Evolutionary conservation across 225 moss, liverwort and hornwort species (phyloP), one percentile per base, ranked within the genome.

Genomic region (Climacium dendroides): DNA sequence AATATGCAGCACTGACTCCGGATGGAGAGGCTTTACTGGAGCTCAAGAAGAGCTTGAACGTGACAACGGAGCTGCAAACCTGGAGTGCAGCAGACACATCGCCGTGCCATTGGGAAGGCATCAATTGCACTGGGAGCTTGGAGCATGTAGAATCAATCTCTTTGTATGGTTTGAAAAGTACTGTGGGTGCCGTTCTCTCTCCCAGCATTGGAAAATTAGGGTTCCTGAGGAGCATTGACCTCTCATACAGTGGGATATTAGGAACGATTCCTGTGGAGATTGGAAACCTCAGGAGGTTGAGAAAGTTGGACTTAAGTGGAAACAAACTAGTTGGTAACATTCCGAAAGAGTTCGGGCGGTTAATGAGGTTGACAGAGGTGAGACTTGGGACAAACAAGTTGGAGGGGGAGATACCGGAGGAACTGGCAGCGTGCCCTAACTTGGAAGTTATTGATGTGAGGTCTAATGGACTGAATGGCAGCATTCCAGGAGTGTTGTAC

Each of bases 81-180:
- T 89, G 89, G 89, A 86, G 75, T 67, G 74, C 41, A 29, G 74
- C 86, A n/a, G 86, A 81, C 58, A 0, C 81, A 39, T 89, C 89
- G 66, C 89, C 89, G 15, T 89, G 89, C 45, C 81, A 66, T 19
- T 89, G 89, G 89, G 81, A 82, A 82, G 89, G 89, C 72, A 76
- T 86, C 85, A 80, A 41, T 28, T 89, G 89, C 86, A 89, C 86
- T 8, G 52, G 24, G 70, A 58, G n/a, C 74, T 64, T 55, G 32
- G 85, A 54, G 50, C 55, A 55, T 8, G 89, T 86, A 2, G 87
- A 87, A 75, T 60, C 76, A 0, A 52, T 89, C 67, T 55, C 67
- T 35, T 58, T 89, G 57, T 3, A 13, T 35, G 45, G 55, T 34
- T 50, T 87, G 52, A 74, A 35, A 32, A 87, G 54, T 34, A 45